Percentiles rank a stretch among this genome's conserved stretches.
Conservation (phyloP, 768 basidiomycete genomes). For the Sporobolomyces pararoseus region DNA sequence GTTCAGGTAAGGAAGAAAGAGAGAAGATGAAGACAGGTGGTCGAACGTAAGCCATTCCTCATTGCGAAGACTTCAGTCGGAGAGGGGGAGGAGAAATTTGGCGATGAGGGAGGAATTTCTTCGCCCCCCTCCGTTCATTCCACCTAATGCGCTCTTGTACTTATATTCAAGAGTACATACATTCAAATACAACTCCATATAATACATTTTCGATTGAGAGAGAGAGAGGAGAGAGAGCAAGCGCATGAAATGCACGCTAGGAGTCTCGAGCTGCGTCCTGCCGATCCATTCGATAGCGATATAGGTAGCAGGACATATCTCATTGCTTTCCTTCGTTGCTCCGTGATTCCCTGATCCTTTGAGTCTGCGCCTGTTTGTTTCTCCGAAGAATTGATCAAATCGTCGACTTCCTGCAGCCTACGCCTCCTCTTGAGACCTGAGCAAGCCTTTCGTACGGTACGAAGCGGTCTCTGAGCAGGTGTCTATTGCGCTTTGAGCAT, state of each 20-base stretch:
- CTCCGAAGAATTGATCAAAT: too few relatives aligned
- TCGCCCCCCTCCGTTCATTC: background rate
- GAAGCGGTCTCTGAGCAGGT: too few relatives aligned
- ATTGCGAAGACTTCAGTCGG: background rate
- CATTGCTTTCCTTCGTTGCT: background rate
- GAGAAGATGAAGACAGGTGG: background rate
- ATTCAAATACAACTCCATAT: background rate
- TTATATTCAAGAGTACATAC: conserved; percentile 8
- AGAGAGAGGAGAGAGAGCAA: background rate
- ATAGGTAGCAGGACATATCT: conserved; percentile 11
- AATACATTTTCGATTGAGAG: too few relatives aligned
- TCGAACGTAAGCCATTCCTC: background rate
- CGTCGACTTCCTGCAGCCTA: too few relatives aligned
- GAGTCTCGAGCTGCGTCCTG: background rate
- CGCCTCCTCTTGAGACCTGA: too few relatives aligned
- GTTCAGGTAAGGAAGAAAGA: background rate
- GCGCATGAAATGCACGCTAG: conserved; percentile 15
- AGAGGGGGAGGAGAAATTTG: background rate
- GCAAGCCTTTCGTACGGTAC: too few relatives aligned
- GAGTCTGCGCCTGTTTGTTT: background rate
- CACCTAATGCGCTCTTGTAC: conserved; percentile 4
- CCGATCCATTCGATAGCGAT: conserved; percentile 5
- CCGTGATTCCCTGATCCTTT: background rate
- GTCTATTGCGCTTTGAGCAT: too few relatives aligned
- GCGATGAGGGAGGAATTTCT: background rate